phyloP scores from a whole-genome alignment of 2,329 filamentous ascomycete genomes.

The Clathrospora elynae region DNA sequence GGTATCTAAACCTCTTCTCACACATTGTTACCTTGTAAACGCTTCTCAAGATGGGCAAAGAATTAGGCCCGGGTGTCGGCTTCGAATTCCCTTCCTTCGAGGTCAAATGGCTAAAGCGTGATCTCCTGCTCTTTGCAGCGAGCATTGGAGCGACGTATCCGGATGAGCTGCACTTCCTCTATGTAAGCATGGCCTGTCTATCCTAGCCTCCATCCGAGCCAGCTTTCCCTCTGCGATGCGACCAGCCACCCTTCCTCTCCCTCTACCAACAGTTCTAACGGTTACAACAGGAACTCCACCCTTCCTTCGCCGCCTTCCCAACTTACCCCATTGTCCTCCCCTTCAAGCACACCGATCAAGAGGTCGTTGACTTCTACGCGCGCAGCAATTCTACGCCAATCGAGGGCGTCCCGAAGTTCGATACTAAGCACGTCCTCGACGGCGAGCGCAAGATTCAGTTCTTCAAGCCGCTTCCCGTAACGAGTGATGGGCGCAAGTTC shows the following conservation, averaged over 20 bases:
- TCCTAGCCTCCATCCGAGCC: no score
- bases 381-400: conserved; percentile 69
- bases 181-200: conserved; percentile 59
- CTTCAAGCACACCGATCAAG: conserved; percentile 77
- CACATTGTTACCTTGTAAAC: no score
- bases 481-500: conserved; percentile 73
- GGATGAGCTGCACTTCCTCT: conserved; percentile 93
- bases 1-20: background rate
- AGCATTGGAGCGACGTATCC: conserved; percentile 77
- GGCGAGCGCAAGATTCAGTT: conserved; percentile 82
- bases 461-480: conserved; percentile 73
- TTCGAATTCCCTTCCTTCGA: conserved; percentile 78
- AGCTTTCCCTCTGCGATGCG: background rate
- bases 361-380: conserved; percentile 85
- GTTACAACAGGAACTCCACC: conserved; percentile 75
- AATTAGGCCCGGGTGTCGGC: conserved; percentile 62
- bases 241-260: background rate
- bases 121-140: conserved; percentile 86
- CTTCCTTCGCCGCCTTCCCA: conserved; percentile 84
- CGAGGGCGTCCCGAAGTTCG: conserved; percentile 76
- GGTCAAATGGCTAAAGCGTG: conserved; percentile 85
- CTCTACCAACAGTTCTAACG: conserved; percentile 9
- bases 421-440: conserved; percentile 75
- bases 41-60: conserved; percentile 37
- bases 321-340: conserved; percentile 84